Conservation (phyloP, 768 basidiomycete species). For the Clitopilus hobsonii region DNA sequence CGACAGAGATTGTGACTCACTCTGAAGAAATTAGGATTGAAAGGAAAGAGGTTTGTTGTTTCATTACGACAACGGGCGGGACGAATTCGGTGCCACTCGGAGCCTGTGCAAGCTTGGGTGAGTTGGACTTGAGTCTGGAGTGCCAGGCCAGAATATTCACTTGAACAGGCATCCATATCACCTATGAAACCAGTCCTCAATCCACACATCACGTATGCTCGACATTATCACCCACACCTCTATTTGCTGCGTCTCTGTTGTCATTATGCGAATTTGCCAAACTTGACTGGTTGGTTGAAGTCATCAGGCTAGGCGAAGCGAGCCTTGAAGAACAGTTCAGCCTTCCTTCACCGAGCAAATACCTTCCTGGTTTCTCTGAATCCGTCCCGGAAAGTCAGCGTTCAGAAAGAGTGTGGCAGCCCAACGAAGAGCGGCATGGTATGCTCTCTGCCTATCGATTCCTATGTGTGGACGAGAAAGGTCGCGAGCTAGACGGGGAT, state of each 20-base stretch:
- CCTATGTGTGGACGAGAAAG: slow-evolving; percentile 54
- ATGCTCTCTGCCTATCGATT: slow-evolving; percentile 54
- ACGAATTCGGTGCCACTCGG: slow-evolving; percentile 31
- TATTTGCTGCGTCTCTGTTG: slow-evolving; percentile 55
- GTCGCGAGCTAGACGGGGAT: slow-evolving; percentile 41
- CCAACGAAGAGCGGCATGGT: slow-evolving; percentile 55
- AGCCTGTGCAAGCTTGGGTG: slow-evolving; percentile 52
- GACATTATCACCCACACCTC: slow-evolving; percentile 41
- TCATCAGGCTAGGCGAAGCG: slow-evolving; percentile 46
- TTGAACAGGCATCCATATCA: slow-evolving; percentile 50
- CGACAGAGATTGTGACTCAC: not conserved
- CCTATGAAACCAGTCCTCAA: slow-evolving; percentile 35
- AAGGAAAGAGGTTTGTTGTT: slow-evolving; percentile 51
- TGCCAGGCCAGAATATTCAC: not conserved
- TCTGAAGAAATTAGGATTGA: slow-evolving; percentile 30
- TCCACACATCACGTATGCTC: slow-evolving; percentile 65
- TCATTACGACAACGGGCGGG: slow-evolving; percentile 30
- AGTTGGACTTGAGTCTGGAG: slow-evolving; percentile 8
- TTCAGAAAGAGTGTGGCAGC: slow-evolving; percentile 57
- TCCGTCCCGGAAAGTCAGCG: slow-evolving; percentile 44
- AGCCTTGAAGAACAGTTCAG: slow-evolving; percentile 46
- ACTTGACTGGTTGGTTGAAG: slow-evolving; percentile 61
- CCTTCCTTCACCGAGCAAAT: slow-evolving; percentile 51
- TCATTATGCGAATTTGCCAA: slow-evolving; percentile 56
- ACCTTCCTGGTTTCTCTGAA: slow-evolving; percentile 52